Base-by-base conservation (phyloP, 139 green algal genomes). In the Haematococcus lacustris region DNA sequence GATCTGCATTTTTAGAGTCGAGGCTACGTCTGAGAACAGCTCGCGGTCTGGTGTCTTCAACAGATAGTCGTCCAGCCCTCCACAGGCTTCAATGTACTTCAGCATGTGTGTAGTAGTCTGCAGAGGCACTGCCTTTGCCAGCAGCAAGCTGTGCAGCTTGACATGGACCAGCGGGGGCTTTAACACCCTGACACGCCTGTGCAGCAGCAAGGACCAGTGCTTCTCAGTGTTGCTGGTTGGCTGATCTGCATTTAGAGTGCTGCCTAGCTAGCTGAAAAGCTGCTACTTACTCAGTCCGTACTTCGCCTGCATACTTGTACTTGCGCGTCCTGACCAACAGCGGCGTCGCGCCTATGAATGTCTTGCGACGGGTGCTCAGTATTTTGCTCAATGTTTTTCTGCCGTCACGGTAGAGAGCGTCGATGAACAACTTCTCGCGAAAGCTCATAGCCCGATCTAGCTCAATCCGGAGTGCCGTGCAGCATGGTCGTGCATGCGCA, bases 1-100 rank as follows among this genome's bases (percentile, higher is more conserved):
- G 43, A 72, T 51, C 25, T 38, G 41, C 33, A 35, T 35, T 26
- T 72, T 72, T 7, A 72, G 32, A 1, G 32, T 33, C 23, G 67
- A 72, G 1, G 67, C 67, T 7, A 63, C 67, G 32, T 72, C 67
- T 47, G 67, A 72, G 7, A 50, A 51, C 25, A 72, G 67, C 67
- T 72, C 38, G 30, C 32, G 25, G 41, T 72, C 67, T 34, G 67
- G 67, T 1, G 67, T 72, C 43, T 64, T 38, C 30, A 50, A 25
- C 43, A 72, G 28, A 39, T 72, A 72, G 47, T 72, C 67, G 32
- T 72, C 67, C 32, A 72, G 67, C 3, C 67, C 67, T 30, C 67
- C 67, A 38, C 3, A 65, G 2, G 67, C 67, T 32, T 72, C 67
- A 51, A 72, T 72, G 67, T 65, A 72, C 67, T 38, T 63, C 13